A percentile compares a stretch with the other conserved stretches of the same genome.
Conservation (phyloP, 2,329 filamentous ascomycete species). For the Fusarium liriodendri region DNA sequence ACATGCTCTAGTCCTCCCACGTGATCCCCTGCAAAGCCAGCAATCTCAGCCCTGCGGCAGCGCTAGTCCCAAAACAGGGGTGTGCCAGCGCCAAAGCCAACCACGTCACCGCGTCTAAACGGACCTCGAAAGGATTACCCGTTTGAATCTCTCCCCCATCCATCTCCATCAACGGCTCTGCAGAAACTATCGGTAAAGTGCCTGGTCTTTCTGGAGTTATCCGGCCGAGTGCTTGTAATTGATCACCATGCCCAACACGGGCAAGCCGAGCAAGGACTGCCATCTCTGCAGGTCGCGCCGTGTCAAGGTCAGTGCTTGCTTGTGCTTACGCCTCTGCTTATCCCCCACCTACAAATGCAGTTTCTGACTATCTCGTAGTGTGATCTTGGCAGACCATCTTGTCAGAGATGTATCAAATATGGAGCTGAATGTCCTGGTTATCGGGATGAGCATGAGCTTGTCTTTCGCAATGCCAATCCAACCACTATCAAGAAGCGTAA, state of each 20-base stretch:
- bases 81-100: not conserved
- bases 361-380: slow-evolving; percentile 46
- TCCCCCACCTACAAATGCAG: slow-evolving; percentile 6
- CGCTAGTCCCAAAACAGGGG: slow-evolving; percentile 32
- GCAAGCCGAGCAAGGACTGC: slow-evolving; percentile 55
- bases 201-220: not conserved
- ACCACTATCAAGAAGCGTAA: slow-evolving; percentile 46
- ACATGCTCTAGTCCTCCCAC: not conserved
- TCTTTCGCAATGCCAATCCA: slow-evolving; percentile 52
- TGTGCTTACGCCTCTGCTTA: slow-evolving; percentile 7
- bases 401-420: slow-evolving; percentile 55
- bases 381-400: slow-evolving; percentile 53
- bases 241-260: slow-evolving; percentile 53
- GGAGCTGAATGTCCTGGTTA: slow-evolving; percentile 54
- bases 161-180: slow-evolving; percentile 14
- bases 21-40: slow-evolving; percentile 19
- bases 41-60: slow-evolving; percentile 26
- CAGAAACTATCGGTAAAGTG: slow-evolving; percentile 3
- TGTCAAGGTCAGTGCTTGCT: slow-evolving; percentile 51
- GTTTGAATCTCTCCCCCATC: slow-evolving; percentile 33
- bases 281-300: slow-evolving; percentile 54
- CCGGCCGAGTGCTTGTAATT: not conserved
- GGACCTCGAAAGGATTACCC: slow-evolving; percentile 44
- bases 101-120: slow-evolving; percentile 14
- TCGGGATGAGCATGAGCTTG: slow-evolving; percentile 52